A percentile compares a stretch with the other conserved stretches of the same genome.
Evolutionary conservation across 805 yeast species (phyloP).

Genomic region (Nakazawaea siamensis): DNA sequence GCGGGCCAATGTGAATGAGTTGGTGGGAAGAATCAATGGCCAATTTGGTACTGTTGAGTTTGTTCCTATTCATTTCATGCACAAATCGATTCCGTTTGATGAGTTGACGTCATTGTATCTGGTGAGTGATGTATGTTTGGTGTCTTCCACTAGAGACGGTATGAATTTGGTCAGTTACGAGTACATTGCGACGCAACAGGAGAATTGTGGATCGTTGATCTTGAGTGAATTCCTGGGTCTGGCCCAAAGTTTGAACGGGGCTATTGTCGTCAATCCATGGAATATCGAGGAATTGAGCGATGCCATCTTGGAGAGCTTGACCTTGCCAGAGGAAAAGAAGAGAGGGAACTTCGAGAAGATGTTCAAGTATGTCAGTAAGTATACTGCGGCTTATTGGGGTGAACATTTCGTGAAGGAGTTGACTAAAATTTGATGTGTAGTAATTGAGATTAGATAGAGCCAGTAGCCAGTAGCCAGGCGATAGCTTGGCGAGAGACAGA

Average conservation of each 20-base stretch:
- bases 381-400: slow-evolving; percentile 96
- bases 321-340: slow-evolving; percentile 77
- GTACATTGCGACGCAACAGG: slow-evolving; percentile 91
- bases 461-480: too few species aligned
- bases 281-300: slow-evolving; percentile 89
- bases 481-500: too few species aligned
- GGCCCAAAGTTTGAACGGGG: slow-evolving; percentile 96
- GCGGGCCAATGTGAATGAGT: slow-evolving; percentile 89
- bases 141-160: slow-evolving; percentile 94
- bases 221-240: slow-evolving; percentile 97
- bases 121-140: slow-evolving; percentile 83
- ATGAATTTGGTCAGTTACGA: slow-evolving; percentile 97
- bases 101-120: slow-evolving; percentile 86
- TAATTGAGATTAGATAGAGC: too few species aligned
- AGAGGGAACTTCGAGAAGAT: slow-evolving; percentile 72
- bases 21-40: slow-evolving; percentile 95
- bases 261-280: slow-evolving; percentile 95
- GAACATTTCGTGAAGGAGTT: slow-evolving; percentile 89
- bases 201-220: slow-evolving; percentile 78
- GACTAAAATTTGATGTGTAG: slow-evolving; percentile 35
- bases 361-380: slow-evolving; percentile 82
- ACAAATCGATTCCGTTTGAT: slow-evolving; percentile 82
- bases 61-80: slow-evolving; percentile 96
- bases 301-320: slow-evolving; percentile 79
- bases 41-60: slow-evolving; percentile 94